Evolutionary conservation across 2,329 filamentous ascomycete species (phyloP).

Genomic region (Knoxdaviesia capensis): DNA sequence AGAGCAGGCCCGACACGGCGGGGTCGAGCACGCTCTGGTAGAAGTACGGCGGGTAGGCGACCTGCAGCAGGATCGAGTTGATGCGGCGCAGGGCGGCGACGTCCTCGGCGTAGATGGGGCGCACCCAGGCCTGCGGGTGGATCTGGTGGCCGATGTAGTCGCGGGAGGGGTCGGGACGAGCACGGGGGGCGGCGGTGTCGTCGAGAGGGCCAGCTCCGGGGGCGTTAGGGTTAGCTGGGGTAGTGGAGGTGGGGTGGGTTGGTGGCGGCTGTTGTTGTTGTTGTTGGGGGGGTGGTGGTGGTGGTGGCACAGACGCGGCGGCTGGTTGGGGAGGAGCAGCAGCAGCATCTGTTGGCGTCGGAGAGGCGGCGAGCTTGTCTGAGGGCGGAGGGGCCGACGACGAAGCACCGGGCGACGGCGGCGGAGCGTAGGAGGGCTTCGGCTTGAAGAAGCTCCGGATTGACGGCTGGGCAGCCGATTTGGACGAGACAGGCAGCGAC

Average conservation of each 20-base stretch:
- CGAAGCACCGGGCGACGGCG: conserved; percentile 8
- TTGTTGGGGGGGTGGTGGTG: conserved; percentile 6
- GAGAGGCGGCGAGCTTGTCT: conserved; percentile 14
- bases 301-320: conserved; percentile 7
- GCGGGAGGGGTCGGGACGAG: conserved; percentile 6
- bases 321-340: conserved; percentile 6
- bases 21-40: conserved; percentile 34
- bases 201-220: conserved; percentile 6
- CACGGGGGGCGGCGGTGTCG: conserved; percentile 7
- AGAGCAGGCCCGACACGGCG: conserved; percentile 29
- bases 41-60: conserved; percentile 43
- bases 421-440: conserved; percentile 16
- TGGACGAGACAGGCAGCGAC: conserved; percentile 18
- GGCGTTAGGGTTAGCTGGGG: conserved; percentile 17
- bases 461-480: conserved; percentile 24
- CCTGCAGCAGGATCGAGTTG: conserved; percentile 42
- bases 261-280: conserved; percentile 5
- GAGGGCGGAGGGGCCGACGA: conserved; percentile 7
- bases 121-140: conserved; percentile 29
- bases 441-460: conserved; percentile 43
- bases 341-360: conserved; percentile 11
- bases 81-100: conserved; percentile 40
- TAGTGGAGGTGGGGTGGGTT: conserved; percentile 9
- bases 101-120: conserved; percentile 27
- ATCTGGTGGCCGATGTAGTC: conserved; percentile 8